Evolutionary conservation across 257 asterid species (phyloP).

Genomic region (Salvia rosmarinus): DNA sequence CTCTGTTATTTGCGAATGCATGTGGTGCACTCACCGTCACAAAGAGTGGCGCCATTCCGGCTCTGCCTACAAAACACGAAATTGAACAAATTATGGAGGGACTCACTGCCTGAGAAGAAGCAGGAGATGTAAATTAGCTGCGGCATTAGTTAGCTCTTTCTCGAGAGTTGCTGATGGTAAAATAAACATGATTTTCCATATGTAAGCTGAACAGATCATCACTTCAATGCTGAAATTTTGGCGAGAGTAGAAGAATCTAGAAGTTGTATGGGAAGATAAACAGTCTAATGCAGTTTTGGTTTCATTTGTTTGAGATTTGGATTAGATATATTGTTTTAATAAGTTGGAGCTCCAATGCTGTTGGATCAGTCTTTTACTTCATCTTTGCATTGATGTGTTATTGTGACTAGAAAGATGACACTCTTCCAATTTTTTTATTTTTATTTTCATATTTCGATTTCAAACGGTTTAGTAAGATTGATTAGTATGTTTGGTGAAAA

Average conservation of each 20-base stretch:
- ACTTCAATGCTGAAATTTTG: conserved; percentile 10
- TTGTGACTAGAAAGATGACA: neutral
- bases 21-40: conserved; percentile 95
- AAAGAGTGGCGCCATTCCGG: conserved; percentile 84
- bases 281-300: neutral
- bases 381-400: neutral
- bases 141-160: conserved; percentile 17
- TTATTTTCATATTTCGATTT: no score
- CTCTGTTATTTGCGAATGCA: conserved; percentile 76
- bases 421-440: no score
- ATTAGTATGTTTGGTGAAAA: no score
- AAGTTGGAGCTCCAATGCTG: neutral
- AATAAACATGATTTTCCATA: neutral
- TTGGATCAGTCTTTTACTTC: neutral
- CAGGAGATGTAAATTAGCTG: neutral
- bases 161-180: conserved; percentile 24
- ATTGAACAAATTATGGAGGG: conserved; percentile 50
- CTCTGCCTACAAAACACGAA: conserved; percentile 73
- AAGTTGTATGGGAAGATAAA: neutral
- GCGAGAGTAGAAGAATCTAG: neutral
- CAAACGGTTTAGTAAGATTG: no score
- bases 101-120: conserved; percentile 37
- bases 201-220: neutral
- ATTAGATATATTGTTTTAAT: neutral
- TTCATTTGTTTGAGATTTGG: neutral